Conservation (phyloP, 345 rosid genomes). For the Barbarea vulgaris region DNA sequence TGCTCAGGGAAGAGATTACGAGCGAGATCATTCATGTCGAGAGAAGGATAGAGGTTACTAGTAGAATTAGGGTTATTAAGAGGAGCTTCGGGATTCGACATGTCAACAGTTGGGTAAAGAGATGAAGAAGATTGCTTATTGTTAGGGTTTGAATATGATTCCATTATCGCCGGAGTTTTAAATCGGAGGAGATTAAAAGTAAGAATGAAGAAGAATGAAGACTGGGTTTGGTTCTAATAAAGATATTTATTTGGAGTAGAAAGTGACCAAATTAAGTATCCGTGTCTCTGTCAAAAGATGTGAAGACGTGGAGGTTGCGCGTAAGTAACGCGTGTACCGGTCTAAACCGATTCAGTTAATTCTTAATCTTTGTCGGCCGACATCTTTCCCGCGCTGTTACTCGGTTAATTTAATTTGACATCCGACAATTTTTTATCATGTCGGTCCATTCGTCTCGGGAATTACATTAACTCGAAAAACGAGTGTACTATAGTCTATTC, state of each 20-base stretch:
- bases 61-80: slow-evolving; percentile 28
- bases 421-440: background rate
- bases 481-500: background rate
- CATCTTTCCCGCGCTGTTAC: slow-evolving; percentile 32
- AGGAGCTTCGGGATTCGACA: slow-evolving; percentile 43
- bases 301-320: slow-evolving; percentile 36
- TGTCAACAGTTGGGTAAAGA: slow-evolving; percentile 40
- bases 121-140: slow-evolving; percentile 21
- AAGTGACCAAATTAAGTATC: slow-evolving; percentile 19
- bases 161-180: slow-evolving; percentile 30
- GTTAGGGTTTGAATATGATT: slow-evolving; percentile 11
- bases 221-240: background rate
- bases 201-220: slow-evolving; percentile 8
- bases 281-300: slow-evolving; percentile 12
- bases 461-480: background rate
- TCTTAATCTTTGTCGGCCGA: slow-evolving; percentile 14
- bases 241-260: slow-evolving; percentile 31
- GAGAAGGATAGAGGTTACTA: slow-evolving; percentile 62
- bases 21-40: slow-evolving; percentile 63
- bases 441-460: background rate
- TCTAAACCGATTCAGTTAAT: slow-evolving; percentile 1
- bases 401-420: background rate
- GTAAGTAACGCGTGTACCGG: slow-evolving; percentile 33
- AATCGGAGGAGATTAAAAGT: slow-evolving; percentile 3
- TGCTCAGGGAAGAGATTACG: slow-evolving; percentile 65